Conservation (phyloP, 768 basidiomycete species). For the Suillus lakei region DNA sequence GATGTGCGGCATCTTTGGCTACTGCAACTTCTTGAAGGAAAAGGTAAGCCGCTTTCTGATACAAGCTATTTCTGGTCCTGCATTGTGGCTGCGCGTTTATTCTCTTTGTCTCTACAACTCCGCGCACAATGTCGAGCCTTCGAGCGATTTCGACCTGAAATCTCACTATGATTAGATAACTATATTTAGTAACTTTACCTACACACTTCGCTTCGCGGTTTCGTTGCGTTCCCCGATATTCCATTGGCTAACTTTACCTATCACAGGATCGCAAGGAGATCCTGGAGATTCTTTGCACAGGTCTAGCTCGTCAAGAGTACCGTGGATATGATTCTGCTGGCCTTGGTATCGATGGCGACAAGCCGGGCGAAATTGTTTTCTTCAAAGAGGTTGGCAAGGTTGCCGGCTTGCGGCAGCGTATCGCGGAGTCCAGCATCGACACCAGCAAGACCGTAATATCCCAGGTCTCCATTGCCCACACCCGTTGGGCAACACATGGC, state of each 20-base stretch:
- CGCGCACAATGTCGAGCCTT: background rate
- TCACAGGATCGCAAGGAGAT: conserved; percentile 85
- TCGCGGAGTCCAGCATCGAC: conserved; percentile 71
- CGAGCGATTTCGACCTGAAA: background rate
- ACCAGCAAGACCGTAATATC: conserved; percentile 77
- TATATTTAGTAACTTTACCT: conserved; percentile 22
- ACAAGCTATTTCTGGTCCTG: background rate
- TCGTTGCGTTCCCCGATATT: conserved; percentile 1
- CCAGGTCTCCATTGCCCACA: conserved; percentile 98
- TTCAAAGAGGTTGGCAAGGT: conserved; percentile 99
- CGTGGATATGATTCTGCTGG: conserved; percentile 98
- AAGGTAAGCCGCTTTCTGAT: conserved; percentile 62
- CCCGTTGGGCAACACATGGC: conserved; percentile 99
- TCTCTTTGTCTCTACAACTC: background rate
- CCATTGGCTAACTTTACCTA: conserved; percentile 12
- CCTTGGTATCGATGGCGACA: conserved; percentile 90
- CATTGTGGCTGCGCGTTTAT: background rate
- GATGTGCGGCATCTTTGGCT: conserved; percentile 97
- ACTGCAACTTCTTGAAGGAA: conserved; percentile 94
- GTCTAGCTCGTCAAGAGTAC: conserved; percentile 95
- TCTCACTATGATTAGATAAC: conserved; percentile 11
- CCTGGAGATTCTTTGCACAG: conserved; percentile 88
- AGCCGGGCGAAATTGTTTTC: conserved; percentile 71
- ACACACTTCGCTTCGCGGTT: background rate
- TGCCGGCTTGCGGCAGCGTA: conserved; percentile 87